Conservation (phyloP, 306 rosid genomes). For the Corylus heterophylla region DNA sequence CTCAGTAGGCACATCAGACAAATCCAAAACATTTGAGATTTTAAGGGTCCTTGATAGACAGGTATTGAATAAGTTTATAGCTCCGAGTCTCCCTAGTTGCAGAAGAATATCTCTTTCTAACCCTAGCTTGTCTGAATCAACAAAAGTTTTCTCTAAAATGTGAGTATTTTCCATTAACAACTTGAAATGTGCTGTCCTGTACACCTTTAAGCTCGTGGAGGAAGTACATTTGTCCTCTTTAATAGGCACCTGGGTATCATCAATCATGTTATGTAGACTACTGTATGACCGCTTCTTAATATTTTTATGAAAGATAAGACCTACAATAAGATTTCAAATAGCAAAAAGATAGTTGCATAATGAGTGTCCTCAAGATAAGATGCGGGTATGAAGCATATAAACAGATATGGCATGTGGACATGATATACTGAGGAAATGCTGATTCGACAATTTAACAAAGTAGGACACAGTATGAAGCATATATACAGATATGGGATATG, state of each 20-base stretch:
- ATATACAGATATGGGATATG: not conserved
- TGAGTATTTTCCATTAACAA: slow-evolving; percentile 73
- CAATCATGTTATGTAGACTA: slow-evolving; percentile 31
- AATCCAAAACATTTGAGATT: slow-evolving; percentile 37
- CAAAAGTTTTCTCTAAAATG: slow-evolving; percentile 71
- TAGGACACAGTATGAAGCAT: not conserved
- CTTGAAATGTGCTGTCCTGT: slow-evolving; percentile 49
- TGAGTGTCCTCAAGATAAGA: not conserved
- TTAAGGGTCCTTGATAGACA: slow-evolving; percentile 56
- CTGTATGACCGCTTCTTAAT: slow-evolving; percentile 39
- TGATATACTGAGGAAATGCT: not conserved
- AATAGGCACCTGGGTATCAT: slow-evolving; percentile 31
- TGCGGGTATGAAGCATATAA: not conserved
- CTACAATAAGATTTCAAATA: slow-evolving; percentile 17
- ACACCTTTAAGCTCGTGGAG: slow-evolving; percentile 26
- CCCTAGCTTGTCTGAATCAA: slow-evolving; percentile 54
- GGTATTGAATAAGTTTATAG: slow-evolving; percentile 54
- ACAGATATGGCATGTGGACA: not conserved
- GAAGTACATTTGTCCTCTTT: slow-evolving; percentile 29
- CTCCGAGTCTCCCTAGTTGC: slow-evolving; percentile 80
- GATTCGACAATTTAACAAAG: not conserved
- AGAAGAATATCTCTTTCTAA: slow-evolving; percentile 61
- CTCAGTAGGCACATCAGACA: slow-evolving; percentile 22
- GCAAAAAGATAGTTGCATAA: not conserved
- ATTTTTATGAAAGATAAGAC: slow-evolving; percentile 42